Conservation (phyloP, 306 rosid species). For the Cercis canadensis region DNA sequence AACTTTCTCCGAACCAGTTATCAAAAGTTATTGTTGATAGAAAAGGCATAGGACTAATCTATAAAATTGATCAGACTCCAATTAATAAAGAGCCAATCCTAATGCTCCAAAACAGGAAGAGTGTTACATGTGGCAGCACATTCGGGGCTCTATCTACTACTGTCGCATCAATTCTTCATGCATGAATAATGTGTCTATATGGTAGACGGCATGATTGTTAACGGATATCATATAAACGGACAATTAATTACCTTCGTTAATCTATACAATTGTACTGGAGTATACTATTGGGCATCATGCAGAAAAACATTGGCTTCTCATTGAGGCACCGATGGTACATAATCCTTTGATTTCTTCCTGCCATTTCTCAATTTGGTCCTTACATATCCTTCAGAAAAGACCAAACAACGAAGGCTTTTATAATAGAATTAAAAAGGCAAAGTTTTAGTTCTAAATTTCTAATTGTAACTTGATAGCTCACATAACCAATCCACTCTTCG, state of each 20-base stretch:
- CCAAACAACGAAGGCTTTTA: too few species aligned
- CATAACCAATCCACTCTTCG: too few species aligned
- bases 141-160: too few species aligned
- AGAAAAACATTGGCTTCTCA: constrained; percentile 68
- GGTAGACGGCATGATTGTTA: too few species aligned
- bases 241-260: constrained; percentile 51
- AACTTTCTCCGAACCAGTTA: neutral
- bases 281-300: constrained; percentile 67
- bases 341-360: constrained; percentile 75
- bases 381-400: constrained; percentile 86
- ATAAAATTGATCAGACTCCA: neutral
- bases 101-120: neutral
- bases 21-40: neutral
- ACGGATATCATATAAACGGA: constrained; percentile 1
- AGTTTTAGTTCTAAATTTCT: too few species aligned
- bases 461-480: too few species aligned
- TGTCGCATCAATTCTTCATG: too few species aligned
- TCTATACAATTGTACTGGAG: constrained; percentile 61
- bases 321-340: constrained; percentile 69
- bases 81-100: neutral
- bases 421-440: too few species aligned
- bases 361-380: constrained; percentile 83
- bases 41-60: neutral
- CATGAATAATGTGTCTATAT: too few species aligned
- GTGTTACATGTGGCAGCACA: too few species aligned